Evolutionary conservation across 768 basidiomycete species (phyloP), one percentile per base, ranked within the genome.

Genomic region (Rhodotorula paludigena): DNA sequence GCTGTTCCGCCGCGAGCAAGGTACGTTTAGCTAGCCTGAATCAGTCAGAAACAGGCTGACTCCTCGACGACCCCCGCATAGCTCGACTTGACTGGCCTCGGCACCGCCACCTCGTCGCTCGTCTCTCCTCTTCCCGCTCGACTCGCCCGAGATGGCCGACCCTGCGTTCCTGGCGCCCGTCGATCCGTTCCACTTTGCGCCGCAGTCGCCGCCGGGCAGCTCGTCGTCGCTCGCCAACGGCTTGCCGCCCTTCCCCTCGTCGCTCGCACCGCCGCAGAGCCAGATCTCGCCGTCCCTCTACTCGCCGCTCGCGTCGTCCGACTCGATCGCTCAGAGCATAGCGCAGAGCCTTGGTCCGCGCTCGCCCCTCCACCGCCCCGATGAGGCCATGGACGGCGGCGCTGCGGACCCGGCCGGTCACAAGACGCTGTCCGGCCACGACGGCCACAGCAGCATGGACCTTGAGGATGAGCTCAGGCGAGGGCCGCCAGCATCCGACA

Each of bases 401-500:
- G 18, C 42, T 18, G 42, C 18, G 4, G 9, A 42, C 41, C 20
- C 41, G 41, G 41, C 41, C 41, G 47, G 47, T 48, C 47, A 48
- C 47, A 48, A n/a, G 47, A 48, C 47, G n/a, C 12, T n/a, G n/a
- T n/a, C 28, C 48, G 33, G 39, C n/a, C 47, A 25, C n/a, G 38
- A 28, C 21, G 33, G 25, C 3, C 33, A n/a, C 2, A 25, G 36
- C 38, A 57, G 60, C 20, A 64, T 63, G 59, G 62, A 67, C 10
- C 30, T 61, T 59, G 71, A 73, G 53, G 72, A 73, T 42, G 64
- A 59, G 35, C 45, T 64, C 42, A 39, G 72, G 25, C 33, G 72
- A 4, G 72, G 72, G 0, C 72, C 72, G 32, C 68, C 72, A 0
- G 39, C 57, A 21, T 45, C 55, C 10, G 72, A 73, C 48, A 73